A percentile compares a stretch with the other conserved stretches of the same genome.
These are phyloP conservation scores for Entomortierella lignicola DNA, from an alignment of 192 early-diverging fungal species.

Conservation along the genomic window DNA sequence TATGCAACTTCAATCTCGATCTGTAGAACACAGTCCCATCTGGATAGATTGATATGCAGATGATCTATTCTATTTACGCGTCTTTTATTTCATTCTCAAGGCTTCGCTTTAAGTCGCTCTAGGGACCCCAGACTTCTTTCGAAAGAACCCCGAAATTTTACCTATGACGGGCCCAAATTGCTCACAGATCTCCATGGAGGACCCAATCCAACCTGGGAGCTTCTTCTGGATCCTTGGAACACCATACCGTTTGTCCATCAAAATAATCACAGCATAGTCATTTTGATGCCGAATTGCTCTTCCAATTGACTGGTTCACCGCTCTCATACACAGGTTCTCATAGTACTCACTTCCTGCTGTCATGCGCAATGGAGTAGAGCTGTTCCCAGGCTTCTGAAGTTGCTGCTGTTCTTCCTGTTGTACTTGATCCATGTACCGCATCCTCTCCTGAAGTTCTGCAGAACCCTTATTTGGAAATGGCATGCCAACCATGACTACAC, in stretches of 20 bases:
- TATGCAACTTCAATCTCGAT: too few species aligned
- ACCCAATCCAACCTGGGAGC: slow-evolving; percentile 82
- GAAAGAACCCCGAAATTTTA: slow-evolving; percentile 61
- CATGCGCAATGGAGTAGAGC: slow-evolving; percentile 7
- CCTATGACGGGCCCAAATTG: slow-evolving; percentile 61
- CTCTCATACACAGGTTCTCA: slow-evolving; percentile 92
- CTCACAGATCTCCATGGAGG: slow-evolving; percentile 57
- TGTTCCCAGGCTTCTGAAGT: background rate
- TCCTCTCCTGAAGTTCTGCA: slow-evolving; percentile 79
- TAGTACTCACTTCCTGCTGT: slow-evolving; percentile 77
- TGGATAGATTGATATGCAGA: too few species aligned
- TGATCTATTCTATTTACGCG: background rate
- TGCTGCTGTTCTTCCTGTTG: slow-evolving; percentile 26
- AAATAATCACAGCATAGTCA: slow-evolving; percentile 88
- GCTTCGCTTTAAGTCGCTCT: too few species aligned
- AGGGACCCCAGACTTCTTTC: slow-evolving; percentile 18
- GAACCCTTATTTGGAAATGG: slow-evolving; percentile 87
- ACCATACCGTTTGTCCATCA: slow-evolving; percentile 81
- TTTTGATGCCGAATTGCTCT: slow-evolving; percentile 90
- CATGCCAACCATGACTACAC: slow-evolving; percentile 89
- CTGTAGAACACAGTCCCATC: background rate
- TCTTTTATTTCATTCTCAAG: too few species aligned
- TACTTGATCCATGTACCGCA: slow-evolving; percentile 69
- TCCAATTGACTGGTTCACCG: slow-evolving; percentile 86
- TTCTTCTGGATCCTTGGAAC: slow-evolving; percentile 65